Base-by-base conservation (phyloP, 352 stramenopile genomes). In the Phytopythium aichiense region DNA sequence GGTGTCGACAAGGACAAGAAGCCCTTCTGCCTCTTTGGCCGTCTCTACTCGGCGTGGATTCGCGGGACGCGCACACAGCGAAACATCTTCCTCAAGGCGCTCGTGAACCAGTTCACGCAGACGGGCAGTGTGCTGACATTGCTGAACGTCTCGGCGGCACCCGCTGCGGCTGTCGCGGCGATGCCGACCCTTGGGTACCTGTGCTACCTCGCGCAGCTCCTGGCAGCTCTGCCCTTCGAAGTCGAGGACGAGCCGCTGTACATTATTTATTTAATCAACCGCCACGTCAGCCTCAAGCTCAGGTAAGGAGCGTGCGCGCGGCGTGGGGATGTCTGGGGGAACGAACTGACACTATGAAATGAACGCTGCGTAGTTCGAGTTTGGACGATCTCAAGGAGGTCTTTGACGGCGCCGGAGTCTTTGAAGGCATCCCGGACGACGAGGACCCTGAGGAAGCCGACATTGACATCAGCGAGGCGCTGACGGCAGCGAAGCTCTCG, bases 201-300 rank as follows among this genome's bases (percentile, higher is more conserved):
- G 59, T 81, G 66, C 63, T 96, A 92, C 66, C 25, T 94, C 31
- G 71, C 83, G 9, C 70, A 90, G 51, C 63, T 96, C 11, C 58
- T 96, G 22, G 72, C 79, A 11, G 72, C 78, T 12, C 68, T 96
- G 42, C 86, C 87, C 31, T 96, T 89, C 56, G 81, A 91, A 25
- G 64, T 91, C 37, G 84, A 94, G 33, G 82, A 96, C 40, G 86
- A 96, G 43, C 87, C 84, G 48, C 71, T 96, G 23, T 88, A 87
- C 64, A 71, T 96, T 75, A 92, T 96, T 74, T 93, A 95, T 76
- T 74, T 77, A 58, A 90, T 94, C 69, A 94, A 94, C 63, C 87
- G 84, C 56, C 81, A 82, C 57, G 76, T 86, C 33, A 89, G 85
- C 40, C 80, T 96, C 65, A 87, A 84, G 61, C 80, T 94, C 40